phyloP scores from a whole-genome alignment of 305 asterid species.

The Solanum hybrid region DNA sequence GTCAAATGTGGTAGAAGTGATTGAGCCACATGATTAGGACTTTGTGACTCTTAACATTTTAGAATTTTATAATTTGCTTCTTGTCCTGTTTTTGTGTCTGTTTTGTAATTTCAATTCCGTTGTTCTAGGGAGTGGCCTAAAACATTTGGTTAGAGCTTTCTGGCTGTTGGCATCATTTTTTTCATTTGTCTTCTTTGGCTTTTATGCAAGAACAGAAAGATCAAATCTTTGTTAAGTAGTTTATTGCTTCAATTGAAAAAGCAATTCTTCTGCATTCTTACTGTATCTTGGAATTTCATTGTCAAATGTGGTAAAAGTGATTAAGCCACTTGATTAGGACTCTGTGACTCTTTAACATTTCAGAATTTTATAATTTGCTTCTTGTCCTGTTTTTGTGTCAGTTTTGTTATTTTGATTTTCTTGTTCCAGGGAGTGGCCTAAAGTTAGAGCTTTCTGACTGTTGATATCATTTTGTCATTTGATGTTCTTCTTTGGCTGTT shows the following conservation, averaged over 20 bases:
- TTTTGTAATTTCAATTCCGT: not conserved
- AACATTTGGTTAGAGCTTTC: not conserved
- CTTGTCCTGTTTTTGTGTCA: not conserved
- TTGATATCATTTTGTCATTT: not conserved
- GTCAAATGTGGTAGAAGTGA: not conserved
- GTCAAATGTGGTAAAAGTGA: not conserved
- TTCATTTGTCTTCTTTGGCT: not conserved
- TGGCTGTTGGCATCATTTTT: not conserved
- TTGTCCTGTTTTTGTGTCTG: not conserved
- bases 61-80: not conserved
- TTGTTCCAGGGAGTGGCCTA: not conserved
- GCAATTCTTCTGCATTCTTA: not conserved
- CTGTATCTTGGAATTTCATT: not conserved
- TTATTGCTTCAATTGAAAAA: not conserved
- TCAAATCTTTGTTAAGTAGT: not conserved
- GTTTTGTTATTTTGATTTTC: not conserved
- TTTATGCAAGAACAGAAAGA: not conserved
- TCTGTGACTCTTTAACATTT: not conserved
- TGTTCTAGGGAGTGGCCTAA: not conserved
- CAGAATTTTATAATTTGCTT: not conserved
- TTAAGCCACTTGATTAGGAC: not conserved
- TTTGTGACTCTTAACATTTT: not conserved
- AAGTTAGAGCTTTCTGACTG: not conserved
- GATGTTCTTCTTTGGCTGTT: not conserved
- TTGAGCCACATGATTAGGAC: not conserved